Evolutionary conservation across 1,284 basidiomycete genomes (phyloP).

Genomic region (Cerrena zonata): DNA sequence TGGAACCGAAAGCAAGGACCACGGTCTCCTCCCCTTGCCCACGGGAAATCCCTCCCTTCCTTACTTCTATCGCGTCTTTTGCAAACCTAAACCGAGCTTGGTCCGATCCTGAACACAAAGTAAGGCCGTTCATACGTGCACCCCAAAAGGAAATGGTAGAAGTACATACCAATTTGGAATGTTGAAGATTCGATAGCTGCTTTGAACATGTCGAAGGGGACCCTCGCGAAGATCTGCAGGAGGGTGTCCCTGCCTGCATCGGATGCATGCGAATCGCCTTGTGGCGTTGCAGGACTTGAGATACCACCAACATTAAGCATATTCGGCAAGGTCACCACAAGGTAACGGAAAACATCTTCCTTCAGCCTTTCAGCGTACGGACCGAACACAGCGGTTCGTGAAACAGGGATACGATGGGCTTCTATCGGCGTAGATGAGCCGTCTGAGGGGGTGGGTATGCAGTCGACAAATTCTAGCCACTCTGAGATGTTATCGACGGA

Average conservation of each 20-base stretch:
- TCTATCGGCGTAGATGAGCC: slow-evolving; percentile 45
- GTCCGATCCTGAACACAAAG: slow-evolving; percentile 52
- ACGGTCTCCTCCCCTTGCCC: slow-evolving; percentile 69
- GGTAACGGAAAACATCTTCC: slow-evolving; percentile 71
- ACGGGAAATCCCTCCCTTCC: slow-evolving; percentile 63
- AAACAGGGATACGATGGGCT: slow-evolving; percentile 33
- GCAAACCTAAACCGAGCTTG: slow-evolving; percentile 85
- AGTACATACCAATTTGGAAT: slow-evolving; percentile 66
- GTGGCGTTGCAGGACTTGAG: slow-evolving; percentile 24
- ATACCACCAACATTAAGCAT: slow-evolving; percentile 37
- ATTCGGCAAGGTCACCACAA: slow-evolving; percentile 67
- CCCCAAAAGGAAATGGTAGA: slow-evolving; percentile 34
- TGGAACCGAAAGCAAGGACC: slow-evolving; percentile 78
- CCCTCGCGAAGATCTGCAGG: slow-evolving; percentile 65
- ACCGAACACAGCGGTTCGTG: slow-evolving; percentile 56
- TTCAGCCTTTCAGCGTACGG: slow-evolving; percentile 63
- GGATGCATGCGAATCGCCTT: slow-evolving; percentile 35
- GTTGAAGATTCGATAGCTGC: slow-evolving; percentile 67
- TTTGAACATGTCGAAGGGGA: slow-evolving; percentile 80
- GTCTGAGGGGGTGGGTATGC: slow-evolving; percentile 46
- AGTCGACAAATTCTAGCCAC: slow-evolving; percentile 73
- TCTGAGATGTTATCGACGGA: slow-evolving; percentile 63
- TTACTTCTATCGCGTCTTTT: slow-evolving; percentile 77
- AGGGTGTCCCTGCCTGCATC: slow-evolving; percentile 56
- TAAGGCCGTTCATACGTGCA: slow-evolving; percentile 30